A percentile compares a stretch with the other conserved stretches of the same genome.
These are phyloP conservation scores for Nakaseomyces sp. DNA, from an alignment of 1,139 yeast species.

Conservation along the genomic window DNA sequence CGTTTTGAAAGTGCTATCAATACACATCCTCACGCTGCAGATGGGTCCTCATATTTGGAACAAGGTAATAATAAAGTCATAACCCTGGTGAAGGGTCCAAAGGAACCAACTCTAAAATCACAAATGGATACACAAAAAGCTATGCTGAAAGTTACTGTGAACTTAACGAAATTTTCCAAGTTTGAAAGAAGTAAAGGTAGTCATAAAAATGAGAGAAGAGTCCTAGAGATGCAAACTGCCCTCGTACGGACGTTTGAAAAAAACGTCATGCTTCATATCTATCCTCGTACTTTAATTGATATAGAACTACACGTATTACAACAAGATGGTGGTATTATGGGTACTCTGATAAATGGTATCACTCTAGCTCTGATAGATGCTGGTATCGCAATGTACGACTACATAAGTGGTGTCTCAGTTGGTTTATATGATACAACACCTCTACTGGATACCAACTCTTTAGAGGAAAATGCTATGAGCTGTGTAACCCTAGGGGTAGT, in stretches of 20 bases:
- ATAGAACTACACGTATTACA: conserved; percentile 70
- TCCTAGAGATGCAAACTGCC: conserved; percentile 66
- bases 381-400: conserved; percentile 90
- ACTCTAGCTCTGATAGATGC: conserved; percentile 90
- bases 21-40: conserved; percentile 81
- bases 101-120: conserved; percentile 59
- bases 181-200: conserved; percentile 57
- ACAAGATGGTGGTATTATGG: conserved; percentile 83
- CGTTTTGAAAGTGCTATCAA: conserved; percentile 71
- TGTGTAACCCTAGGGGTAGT: conserved; percentile 74
- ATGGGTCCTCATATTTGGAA: conserved; percentile 87
- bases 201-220: conserved; percentile 54
- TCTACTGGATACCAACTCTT: conserved; percentile 66
- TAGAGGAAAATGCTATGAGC: conserved; percentile 81
- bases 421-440: conserved; percentile 74
- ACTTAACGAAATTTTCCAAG: conserved; percentile 75
- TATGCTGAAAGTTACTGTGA: conserved; percentile 53
- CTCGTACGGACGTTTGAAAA: conserved; percentile 75
- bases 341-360: conserved; percentile 77
- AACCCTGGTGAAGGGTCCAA: conserved; percentile 83
- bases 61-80: conserved; percentile 89
- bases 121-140: conserved; percentile 41
- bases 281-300: conserved; percentile 74
- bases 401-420: conserved; percentile 69
- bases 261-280: conserved; percentile 62